Percentiles rank a stretch among this genome's conserved stretches.
Conservation (phyloP, 768 basidiomycete genomes). For the Fibroporia radiculosa region DNA sequence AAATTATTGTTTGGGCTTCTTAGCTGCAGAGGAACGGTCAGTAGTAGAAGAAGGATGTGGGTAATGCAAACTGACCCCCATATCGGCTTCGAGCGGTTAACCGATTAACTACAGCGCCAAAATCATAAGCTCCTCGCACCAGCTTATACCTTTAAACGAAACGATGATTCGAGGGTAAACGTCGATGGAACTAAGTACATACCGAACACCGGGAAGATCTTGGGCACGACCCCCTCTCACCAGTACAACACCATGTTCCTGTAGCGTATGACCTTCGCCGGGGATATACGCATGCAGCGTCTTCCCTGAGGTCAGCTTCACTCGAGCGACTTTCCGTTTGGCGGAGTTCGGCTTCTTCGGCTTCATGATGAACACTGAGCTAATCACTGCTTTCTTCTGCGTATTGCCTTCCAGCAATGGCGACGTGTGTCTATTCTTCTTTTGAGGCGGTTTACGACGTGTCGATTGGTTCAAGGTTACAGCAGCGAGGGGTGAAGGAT, state of each 20-base stretch:
- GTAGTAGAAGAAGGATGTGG: constrained; percentile 19
- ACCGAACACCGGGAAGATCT: constrained; percentile 98
- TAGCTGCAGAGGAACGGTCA: constrained; percentile 35
- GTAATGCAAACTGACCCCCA: constrained; percentile 52
- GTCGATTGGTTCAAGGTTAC: constrained; percentile 86
- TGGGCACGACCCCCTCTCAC: constrained; percentile 94
- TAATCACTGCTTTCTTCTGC: constrained; percentile 90
- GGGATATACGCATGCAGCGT: constrained; percentile 90
- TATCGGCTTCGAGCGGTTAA: constrained; percentile 83
- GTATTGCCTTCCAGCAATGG: constrained; percentile 76
- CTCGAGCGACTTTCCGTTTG: constrained; percentile 91
- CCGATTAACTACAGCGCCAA: constrained; percentile 83
- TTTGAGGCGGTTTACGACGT: constrained; percentile 52
- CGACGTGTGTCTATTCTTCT: constrained; percentile 48
- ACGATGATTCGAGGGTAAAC: background rate
- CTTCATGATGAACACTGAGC: constrained; percentile 68
- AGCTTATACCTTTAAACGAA: constrained; percentile 75
- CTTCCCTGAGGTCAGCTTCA: constrained; percentile 87
- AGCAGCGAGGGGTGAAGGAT: constrained; percentile 46
- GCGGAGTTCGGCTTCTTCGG: constrained; percentile 99
- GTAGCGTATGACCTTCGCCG: constrained; percentile 96
- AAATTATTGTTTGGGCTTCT: constrained; percentile 87
- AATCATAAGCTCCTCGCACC: constrained; percentile 87
- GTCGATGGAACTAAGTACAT: background rate
- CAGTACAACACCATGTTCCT: constrained; percentile 94